Conservation (phyloP, 305 asterid genomes). For the Solanum chacoense region DNA sequence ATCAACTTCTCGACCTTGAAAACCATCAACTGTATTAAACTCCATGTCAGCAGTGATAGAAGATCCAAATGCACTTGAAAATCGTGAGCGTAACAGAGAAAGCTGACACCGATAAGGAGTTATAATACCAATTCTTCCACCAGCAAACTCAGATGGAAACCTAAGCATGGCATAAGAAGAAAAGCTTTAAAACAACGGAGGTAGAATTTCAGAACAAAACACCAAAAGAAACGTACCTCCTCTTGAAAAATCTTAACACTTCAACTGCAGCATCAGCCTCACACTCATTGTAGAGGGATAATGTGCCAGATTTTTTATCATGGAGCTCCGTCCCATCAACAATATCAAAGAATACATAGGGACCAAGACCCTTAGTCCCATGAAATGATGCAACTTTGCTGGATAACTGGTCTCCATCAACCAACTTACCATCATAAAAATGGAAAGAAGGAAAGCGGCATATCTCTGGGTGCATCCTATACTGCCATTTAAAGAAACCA, state of each 20-base stretch:
- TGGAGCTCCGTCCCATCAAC: constrained; percentile 84
- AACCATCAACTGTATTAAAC: constrained; percentile 97
- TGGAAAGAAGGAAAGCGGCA: constrained; percentile 86
- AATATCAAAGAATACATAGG: constrained; percentile 84
- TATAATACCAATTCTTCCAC: constrained; percentile 79
- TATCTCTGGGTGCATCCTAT: constrained; percentile 99
- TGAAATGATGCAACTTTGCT: constrained; percentile 71
- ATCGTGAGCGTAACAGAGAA: constrained; percentile 71
- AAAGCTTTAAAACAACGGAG: constrained; percentile 9
- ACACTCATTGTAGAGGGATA: constrained; percentile 69
- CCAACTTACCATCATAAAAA: constrained; percentile 92
- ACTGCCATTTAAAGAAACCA: constrained; percentile 43
- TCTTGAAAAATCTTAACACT: constrained; percentile 53
- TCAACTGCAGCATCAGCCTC: constrained; percentile 99
- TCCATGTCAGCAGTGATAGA: constrained; percentile 68
- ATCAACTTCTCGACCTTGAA: constrained; percentile 98
- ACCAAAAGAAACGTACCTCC: constrained; percentile 40
- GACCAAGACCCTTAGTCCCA: constrained; percentile 73
- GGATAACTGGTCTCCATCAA: constrained; percentile 58
- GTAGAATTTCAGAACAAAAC: not conserved
- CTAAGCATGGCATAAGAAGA: constrained; percentile 33
- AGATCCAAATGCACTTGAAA: constrained; percentile 83
- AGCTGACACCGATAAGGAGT: constrained; percentile 90
- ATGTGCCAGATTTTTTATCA: constrained; percentile 63
- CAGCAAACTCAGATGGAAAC: constrained; percentile 67